A percentile compares a stretch with the other conserved stretches of the same genome.
These are phyloP conservation scores for Phytophthora melonis DNA, from an alignment of 352 stramenopile genomes.

Conservation along the genomic window DNA sequence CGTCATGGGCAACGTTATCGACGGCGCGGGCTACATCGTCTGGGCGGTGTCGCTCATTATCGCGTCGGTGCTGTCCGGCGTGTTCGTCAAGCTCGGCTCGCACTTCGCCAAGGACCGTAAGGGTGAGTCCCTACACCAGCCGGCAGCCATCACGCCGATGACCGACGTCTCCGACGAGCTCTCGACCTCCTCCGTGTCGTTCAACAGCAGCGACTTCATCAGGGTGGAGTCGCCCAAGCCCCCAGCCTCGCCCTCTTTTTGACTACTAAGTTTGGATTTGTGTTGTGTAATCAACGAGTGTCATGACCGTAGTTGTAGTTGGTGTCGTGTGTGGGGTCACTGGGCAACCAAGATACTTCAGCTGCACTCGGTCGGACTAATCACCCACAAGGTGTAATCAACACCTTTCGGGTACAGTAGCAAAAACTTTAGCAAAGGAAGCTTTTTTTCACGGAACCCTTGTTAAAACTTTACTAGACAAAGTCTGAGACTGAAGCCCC, in stretches of 20 bases:
- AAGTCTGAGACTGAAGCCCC: too few species aligned
- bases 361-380: not conserved
- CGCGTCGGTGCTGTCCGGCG: constrained; percentile 60
- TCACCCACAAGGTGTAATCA: not conserved
- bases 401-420: not conserved
- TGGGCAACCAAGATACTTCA: constrained; percentile 5
- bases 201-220: constrained; percentile 29
- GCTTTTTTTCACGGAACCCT: not conserved
- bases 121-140: constrained; percentile 42
- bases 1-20: constrained; percentile 74
- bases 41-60: constrained; percentile 71
- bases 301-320: constrained; percentile 2
- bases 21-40: constrained; percentile 57
- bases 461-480: too few species aligned
- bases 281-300: constrained; percentile 19
- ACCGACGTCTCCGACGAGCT: constrained; percentile 26
- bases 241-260: constrained; percentile 5
- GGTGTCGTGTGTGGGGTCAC: not conserved
- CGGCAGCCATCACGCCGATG: constrained; percentile 8
- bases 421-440: not conserved
- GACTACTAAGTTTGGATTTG: constrained; percentile 14
- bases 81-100: constrained; percentile 70
- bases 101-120: constrained; percentile 52
- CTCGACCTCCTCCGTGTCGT: constrained; percentile 22
- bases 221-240: constrained; percentile 25